A percentile compares a stretch with the other conserved stretches of the same genome.
phyloP scores from a whole-genome alignment of 2,329 filamentous ascomycete genomes.

The Cladosporium sp. region DNA sequence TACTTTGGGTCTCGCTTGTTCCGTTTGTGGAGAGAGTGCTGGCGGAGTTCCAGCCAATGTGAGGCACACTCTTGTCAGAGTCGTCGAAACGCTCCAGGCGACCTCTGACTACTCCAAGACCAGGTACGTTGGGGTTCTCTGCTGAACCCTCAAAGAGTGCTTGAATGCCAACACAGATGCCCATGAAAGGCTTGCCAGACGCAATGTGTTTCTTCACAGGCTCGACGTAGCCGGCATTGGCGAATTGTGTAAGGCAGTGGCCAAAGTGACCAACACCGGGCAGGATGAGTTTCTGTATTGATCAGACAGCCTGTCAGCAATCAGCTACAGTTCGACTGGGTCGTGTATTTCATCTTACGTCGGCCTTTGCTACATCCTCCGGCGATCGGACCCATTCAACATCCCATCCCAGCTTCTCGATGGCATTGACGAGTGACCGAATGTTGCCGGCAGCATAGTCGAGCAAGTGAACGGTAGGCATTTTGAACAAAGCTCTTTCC shows the following conservation, averaged over 20 bases:
- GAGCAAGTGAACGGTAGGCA: constrained; percentile 77
- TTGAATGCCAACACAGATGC: constrained; percentile 93
- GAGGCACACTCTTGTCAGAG: constrained; percentile 83
- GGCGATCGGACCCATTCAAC: constrained; percentile 90
- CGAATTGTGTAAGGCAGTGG: constrained; percentile 85
- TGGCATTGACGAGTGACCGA: constrained; percentile 92
- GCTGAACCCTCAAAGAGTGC: constrained; percentile 84
- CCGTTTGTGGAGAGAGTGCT: constrained; percentile 55
- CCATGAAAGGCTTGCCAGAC: constrained; percentile 95
- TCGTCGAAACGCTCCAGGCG: constrained; percentile 76
- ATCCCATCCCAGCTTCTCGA: constrained; percentile 90
- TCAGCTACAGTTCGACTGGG: constrained; percentile 30
- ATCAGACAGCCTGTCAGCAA: constrained; percentile 33
- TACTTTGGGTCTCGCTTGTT: constrained; percentile 50
- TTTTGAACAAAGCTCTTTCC: constrained; percentile 38
- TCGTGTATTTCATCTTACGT: constrained; percentile 56
- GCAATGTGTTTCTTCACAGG: constrained; percentile 81
- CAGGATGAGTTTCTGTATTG: constrained; percentile 79
- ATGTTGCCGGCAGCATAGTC: constrained; percentile 97
- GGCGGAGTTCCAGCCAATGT: constrained; percentile 98
- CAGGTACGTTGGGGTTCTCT: constrained; percentile 71
- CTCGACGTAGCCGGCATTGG: constrained; percentile 78
- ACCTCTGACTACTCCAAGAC: constrained; percentile 73
- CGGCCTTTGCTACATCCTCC: constrained; percentile 78
- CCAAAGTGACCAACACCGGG: constrained; percentile 98